Conservation (phyloP, 2,329 filamentous ascomycete genomes). For the Talaromyces verruculosus region DNA sequence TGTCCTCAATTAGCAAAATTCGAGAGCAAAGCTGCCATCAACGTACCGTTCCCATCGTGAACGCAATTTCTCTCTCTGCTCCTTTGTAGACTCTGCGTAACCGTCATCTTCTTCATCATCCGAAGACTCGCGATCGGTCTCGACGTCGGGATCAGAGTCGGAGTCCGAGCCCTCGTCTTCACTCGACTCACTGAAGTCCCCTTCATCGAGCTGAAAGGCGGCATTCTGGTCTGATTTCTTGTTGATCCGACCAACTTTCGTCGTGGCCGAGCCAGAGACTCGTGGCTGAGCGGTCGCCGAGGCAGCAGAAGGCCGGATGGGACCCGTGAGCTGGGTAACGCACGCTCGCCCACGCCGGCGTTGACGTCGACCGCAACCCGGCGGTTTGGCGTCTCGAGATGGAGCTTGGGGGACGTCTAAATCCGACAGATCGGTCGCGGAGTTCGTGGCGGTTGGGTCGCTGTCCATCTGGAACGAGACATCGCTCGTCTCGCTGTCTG, state of each 20-base stretch:
- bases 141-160: background rate
- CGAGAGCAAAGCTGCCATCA: background rate
- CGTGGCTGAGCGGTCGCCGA: background rate
- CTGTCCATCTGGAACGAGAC: conserved; percentile 3
- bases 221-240: background rate
- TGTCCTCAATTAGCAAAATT: background rate
- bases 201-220: background rate
- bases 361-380: background rate
- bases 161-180: background rate
- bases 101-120: conserved; percentile 4
- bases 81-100: background rate
- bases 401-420: background rate
- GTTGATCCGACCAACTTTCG: background rate
- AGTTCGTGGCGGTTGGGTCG: background rate
- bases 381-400: background rate
- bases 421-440: background rate
- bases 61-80: background rate
- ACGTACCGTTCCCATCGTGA: background rate
- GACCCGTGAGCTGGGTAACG: background rate
- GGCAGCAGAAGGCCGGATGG: background rate
- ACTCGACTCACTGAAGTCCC: background rate
- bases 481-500: background rate
- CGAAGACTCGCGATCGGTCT: background rate
- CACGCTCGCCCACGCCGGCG: background rate
- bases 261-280: background rate